A percentile compares a stretch with the other conserved stretches of the same genome.
phyloP scores from a whole-genome alignment of 78 protist species.

The Dictyostelium discoideum region DNA sequence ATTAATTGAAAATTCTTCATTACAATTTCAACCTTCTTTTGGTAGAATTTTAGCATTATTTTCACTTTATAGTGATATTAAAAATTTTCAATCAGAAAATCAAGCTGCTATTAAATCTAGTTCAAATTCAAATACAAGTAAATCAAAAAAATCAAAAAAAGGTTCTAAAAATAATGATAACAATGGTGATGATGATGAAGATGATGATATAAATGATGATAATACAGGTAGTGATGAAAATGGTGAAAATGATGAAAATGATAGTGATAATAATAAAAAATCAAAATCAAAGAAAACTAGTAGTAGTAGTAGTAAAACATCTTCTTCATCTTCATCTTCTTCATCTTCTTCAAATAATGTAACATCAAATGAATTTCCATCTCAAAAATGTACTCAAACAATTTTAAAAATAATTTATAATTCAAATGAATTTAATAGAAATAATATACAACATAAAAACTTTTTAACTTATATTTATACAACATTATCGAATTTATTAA shows the following conservation, averaged over 20 bases:
- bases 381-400: not conserved
- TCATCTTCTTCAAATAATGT: not conserved
- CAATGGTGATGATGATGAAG: slow-evolving; percentile 1
- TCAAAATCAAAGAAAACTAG: not conserved
- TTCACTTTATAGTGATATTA: not conserved
- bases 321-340: not conserved
- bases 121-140: no score
- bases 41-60: not conserved
- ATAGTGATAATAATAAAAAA: not conserved
- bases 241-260: not conserved
- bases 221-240: not conserved
- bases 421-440: not conserved
- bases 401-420: not conserved
- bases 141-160: not conserved
- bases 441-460: not conserved
- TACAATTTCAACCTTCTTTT: not conserved
- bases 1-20: slow-evolving; percentile 22
- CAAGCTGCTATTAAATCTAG: not conserved
- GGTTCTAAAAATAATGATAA: not conserved
- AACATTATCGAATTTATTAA: not conserved
- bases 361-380: not conserved
- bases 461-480: not conserved
- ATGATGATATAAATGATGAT: not conserved
- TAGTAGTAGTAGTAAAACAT: not conserved
- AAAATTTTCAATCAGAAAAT: not conserved